Percentiles rank a stretch among this genome's conserved stretches.
Evolutionary conservation across 2,329 filamentous ascomycete species (phyloP).

Genomic region (Diaporthe capsici): DNA sequence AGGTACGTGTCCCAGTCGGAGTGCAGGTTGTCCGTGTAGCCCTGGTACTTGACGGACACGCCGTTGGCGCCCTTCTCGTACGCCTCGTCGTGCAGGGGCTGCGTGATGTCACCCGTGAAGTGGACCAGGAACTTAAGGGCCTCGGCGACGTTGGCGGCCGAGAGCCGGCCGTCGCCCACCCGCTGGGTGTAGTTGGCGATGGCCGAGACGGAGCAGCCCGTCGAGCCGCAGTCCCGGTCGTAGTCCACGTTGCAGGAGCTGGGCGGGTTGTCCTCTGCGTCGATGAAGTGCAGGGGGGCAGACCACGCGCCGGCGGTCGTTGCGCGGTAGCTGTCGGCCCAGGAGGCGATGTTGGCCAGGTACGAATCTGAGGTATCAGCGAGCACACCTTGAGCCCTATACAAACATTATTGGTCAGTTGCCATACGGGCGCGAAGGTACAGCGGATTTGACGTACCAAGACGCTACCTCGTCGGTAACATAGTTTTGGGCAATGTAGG

Average conservation of each 20-base stretch:
- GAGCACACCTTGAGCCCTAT: slow-evolving; percentile 52
- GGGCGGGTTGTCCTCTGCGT: slow-evolving; percentile 67
- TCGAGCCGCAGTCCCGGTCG: slow-evolving; percentile 58
- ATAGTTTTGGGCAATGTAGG: slow-evolving; percentile 55
- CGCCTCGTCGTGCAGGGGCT: slow-evolving; percentile 68
- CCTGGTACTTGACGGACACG: slow-evolving; percentile 68
- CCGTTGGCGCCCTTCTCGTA: slow-evolving; percentile 68
- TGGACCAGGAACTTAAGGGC: slow-evolving; percentile 60
- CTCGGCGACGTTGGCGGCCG: slow-evolving; percentile 45
- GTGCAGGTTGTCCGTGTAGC: slow-evolving; percentile 69
- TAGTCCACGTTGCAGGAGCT: slow-evolving; percentile 59
- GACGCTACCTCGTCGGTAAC: slow-evolving; percentile 50
- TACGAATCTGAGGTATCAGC: slow-evolving; percentile 49
- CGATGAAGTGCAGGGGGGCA: slow-evolving; percentile 65
- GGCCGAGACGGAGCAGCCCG: slow-evolving; percentile 62
- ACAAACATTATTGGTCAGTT: not conserved
- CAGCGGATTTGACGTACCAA: slow-evolving; percentile 39
- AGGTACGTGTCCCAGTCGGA: slow-evolving; percentile 71
- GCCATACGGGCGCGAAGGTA: not conserved
- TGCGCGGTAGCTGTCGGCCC: slow-evolving; percentile 64
- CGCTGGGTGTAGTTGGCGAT: slow-evolving; percentile 53
- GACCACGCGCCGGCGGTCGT: slow-evolving; percentile 62
- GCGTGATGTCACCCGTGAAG: slow-evolving; percentile 70
- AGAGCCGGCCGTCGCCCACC: slow-evolving; percentile 42
- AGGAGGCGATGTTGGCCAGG: slow-evolving; percentile 59